Conservation (phyloP, 2,329 filamentous ascomycete species). For the Cadophora gregata region DNA sequence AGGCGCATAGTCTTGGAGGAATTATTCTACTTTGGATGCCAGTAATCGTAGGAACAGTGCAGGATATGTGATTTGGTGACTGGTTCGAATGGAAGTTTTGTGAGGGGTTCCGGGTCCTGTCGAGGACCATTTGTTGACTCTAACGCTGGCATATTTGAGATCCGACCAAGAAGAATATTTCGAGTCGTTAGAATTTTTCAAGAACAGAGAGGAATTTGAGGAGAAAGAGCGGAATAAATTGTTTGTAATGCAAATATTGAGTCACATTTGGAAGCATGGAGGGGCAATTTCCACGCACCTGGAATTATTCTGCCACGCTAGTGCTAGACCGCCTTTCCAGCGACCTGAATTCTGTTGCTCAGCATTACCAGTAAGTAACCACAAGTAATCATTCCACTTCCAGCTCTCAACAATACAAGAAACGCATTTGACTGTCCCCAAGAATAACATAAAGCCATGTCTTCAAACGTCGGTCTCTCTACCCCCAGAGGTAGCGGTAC, state of each 20-base stretch:
- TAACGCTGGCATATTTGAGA: conserved; percentile 39
- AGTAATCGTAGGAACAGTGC: conserved; percentile 91
- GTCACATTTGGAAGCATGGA: conserved; percentile 16
- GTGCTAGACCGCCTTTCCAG: conserved; percentile 25
- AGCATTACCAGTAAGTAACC: too few species aligned
- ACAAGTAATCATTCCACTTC: not conserved
- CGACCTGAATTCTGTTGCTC: not conserved
- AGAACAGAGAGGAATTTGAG: not conserved
- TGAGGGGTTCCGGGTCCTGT: conserved; percentile 38
- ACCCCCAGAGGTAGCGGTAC: conserved; percentile 95
- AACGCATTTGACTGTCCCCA: not conserved
- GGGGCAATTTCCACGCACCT: conserved; percentile 23
- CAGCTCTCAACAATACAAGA: not conserved
- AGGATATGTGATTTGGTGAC: conserved; percentile 86
- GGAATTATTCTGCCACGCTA: conserved; percentile 30
- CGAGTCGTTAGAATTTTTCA: not conserved
- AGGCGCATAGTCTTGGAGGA: not conserved
- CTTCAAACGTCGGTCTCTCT: conserved; percentile 93
- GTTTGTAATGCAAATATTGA: conserved; percentile 2
- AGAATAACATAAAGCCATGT: conserved; percentile 67
- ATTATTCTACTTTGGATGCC: conserved; percentile 74
- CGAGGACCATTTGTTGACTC: conserved; percentile 24
- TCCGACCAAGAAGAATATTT: not conserved
- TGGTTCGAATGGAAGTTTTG: conserved; percentile 74
- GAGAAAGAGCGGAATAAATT: not conserved